Conservation (phyloP, 192 early-diverging fungal genomes). For the Gryganskiella cystojenkinii region DNA sequence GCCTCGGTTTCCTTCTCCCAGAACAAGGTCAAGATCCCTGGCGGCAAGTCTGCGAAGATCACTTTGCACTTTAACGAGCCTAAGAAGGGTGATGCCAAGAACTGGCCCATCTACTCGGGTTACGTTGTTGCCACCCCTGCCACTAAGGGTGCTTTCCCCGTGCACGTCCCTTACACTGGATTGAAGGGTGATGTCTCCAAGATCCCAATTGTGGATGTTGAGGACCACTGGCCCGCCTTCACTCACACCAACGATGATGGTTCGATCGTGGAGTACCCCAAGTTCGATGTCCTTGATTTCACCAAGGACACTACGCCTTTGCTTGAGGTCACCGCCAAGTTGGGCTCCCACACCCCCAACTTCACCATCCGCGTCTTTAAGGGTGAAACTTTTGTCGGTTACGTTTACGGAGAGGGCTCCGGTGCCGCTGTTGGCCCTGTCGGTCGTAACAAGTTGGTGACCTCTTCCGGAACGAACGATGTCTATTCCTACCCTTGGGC, state of each 20-base stretch:
- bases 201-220: conserved; percentile 28
- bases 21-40: conserved; percentile 35
- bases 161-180: conserved; percentile 37
- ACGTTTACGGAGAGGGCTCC: neutral
- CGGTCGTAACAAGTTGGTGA: neutral
- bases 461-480: neutral
- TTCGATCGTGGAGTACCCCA: neutral
- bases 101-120: conserved; percentile 30
- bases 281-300: neutral
- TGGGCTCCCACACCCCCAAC: conserved; percentile 11
- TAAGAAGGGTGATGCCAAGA: neutral
- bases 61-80: conserved; percentile 54
- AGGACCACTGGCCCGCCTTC: conserved; percentile 10
- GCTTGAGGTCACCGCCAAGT: neutral
- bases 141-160: conserved; percentile 11
- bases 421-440: neutral
- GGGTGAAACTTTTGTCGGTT: neutral
- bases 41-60: conserved; percentile 41
- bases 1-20: conserved; percentile 49
- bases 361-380: conserved; percentile 7
- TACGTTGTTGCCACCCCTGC: conserved; percentile 23
- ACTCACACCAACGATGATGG: neutral
- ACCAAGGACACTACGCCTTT: neutral
- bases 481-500: conserved; percentile 3
- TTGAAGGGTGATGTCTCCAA: conserved; percentile 32